A percentile compares a stretch with the other conserved stretches of the same genome.
phyloP scores from a whole-genome alignment of 441 rosid genomes.

The Metrosideros polymorpha region DNA sequence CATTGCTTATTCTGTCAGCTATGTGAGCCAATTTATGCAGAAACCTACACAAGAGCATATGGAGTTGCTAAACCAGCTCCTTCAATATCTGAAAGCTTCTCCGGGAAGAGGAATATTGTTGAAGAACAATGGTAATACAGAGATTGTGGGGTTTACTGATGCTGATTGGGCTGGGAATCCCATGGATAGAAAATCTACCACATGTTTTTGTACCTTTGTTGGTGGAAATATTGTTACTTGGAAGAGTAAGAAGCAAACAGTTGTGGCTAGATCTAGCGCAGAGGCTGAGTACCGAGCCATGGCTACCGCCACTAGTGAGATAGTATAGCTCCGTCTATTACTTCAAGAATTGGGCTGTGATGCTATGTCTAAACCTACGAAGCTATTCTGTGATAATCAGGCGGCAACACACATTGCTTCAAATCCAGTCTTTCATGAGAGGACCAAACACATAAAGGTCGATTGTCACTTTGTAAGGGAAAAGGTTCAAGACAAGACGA shows the following conservation, averaged over 20 bases:
- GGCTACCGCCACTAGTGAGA: not conserved
- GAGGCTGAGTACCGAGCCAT: not conserved
- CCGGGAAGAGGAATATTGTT: not conserved
- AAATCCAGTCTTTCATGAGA: not conserved
- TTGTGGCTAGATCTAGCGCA: no score
- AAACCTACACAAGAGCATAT: not conserved
- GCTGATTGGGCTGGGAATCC: not conserved
- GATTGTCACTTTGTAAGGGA: not conserved
- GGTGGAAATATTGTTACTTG: not conserved
- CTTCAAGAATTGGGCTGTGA: not conserved
- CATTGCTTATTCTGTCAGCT: not conserved
- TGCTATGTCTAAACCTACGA: not conserved
- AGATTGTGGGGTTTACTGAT: not conserved
- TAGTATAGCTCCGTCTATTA: not conserved
- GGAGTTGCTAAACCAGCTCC: not conserved
- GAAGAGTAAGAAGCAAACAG: not conserved
- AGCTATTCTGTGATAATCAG: not conserved
- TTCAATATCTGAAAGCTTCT: not conserved
- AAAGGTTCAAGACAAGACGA: not conserved
- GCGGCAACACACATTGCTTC: not conserved
- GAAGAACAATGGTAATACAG: not conserved
- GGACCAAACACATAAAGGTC: not conserved
- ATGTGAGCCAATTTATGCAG: not conserved
- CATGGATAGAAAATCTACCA: not conserved
- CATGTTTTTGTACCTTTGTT: not conserved